These are phyloP conservation scores for Pichia occidentalis DNA, from an alignment of 805 yeast species.

Conservation along the genomic window DNA sequence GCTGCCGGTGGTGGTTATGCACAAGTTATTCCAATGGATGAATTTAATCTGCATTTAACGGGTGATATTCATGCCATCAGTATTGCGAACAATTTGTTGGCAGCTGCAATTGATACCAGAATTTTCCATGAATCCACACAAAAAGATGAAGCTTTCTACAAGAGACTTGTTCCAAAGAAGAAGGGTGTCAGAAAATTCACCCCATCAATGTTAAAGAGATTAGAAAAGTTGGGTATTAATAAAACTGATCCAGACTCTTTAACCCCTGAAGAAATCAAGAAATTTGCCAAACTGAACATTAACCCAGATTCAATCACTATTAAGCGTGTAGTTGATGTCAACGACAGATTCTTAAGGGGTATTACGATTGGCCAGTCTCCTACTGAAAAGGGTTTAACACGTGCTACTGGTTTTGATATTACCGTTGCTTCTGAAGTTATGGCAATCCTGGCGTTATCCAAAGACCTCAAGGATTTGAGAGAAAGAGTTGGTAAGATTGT, in stretches of 20 bases:
- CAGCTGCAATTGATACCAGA: conserved; percentile 83
- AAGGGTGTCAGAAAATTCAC: conserved; percentile 66
- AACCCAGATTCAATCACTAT: conserved; percentile 76
- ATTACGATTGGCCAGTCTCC: conserved; percentile 77
- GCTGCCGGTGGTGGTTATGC: conserved; percentile 91
- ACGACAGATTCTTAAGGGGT: conserved; percentile 73
- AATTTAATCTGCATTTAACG: conserved; percentile 77
- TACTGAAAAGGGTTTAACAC: conserved; percentile 66
- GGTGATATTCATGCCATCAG: conserved; percentile 85
- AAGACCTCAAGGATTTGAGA: conserved; percentile 65
- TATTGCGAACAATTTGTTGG: conserved; percentile 72
- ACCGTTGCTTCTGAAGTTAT: conserved; percentile 81
- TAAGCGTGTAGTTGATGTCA: conserved; percentile 81
- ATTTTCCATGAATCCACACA: conserved; percentile 80
- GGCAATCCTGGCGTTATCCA: conserved; percentile 77
- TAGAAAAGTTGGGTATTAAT: conserved; percentile 59
- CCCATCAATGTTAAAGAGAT: conserved; percentile 58
- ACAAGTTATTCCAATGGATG: conserved; percentile 86
- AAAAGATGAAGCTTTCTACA: conserved; percentile 63
- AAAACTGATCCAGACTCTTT: conserved; percentile 68
- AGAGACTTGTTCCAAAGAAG: conserved; percentile 68
- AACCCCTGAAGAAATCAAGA: conserved; percentile 58
- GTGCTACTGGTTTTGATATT: conserved; percentile 76
- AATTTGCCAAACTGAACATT: conserved; percentile 64
- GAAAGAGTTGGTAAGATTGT: conserved; percentile 71